Evolutionary conservation across 1,284 basidiomycete species (phyloP), one percentile per base, ranked within the genome.

Genomic region (Cryptococcus jaspeensis): DNA sequence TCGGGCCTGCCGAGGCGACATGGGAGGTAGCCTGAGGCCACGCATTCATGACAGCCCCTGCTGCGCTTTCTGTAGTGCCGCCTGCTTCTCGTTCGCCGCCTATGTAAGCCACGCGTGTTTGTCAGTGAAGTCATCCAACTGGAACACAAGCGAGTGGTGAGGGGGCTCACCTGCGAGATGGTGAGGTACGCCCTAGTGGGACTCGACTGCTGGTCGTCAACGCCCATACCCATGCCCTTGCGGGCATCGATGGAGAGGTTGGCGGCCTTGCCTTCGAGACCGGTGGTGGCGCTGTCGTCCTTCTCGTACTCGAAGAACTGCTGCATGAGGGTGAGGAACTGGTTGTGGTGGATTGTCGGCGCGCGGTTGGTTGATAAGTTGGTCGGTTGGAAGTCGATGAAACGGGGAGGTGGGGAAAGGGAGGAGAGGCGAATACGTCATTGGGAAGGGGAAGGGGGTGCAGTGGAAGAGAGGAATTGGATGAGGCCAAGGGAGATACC

Each of bases 111-210:
- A 43, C 38, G 32, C 16, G n/a, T 16, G 39, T 8, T 25, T 12
- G 43, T 39, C 32, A 44, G 38, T 15, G 32, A 38, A 7, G 28
- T 32, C 36, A 32, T 16, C 47, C 15, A 49, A 20, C 32, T 35
- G 35, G 32, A 15, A 13, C 15, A 6, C 41, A 2, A 12, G 8
- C 16, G 18, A 11, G 8, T 43, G 9, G 1, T 22, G n/a, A 18
- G 16, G n/a, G 5, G 6, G 52, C 72, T 59, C 44, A 71, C 73
- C 64, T 77, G 73, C 1, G 76, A 78, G 28, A 79, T 74, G 20
- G 78, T 79, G 38, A 79, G 52, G 60, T 77, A 79, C 0, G 77
- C 72, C 37, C 71, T 62, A 13, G 64, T 67, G 4, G 70, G 62
- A 47, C 58, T 68, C 5, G 66, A 61, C 39, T 61, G 61, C 32